Percentiles rank a stretch among this genome's conserved stretches.
phyloP scores from a whole-genome alignment of 2,329 filamentous ascomycete species.

The Monilinia fructigena region DNA sequence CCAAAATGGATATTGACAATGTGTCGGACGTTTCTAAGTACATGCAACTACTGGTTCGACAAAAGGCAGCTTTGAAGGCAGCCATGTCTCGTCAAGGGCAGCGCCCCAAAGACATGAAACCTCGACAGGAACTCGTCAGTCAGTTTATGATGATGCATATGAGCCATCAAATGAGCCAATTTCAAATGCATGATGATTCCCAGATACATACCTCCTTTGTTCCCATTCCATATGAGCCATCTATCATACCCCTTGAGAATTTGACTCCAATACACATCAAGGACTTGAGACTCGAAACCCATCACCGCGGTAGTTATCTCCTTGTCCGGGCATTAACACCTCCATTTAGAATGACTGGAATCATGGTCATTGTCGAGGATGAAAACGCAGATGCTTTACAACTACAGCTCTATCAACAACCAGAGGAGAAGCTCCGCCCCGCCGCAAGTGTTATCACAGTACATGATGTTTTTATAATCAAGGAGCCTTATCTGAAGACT shows the following conservation, averaged over 20 bases:
- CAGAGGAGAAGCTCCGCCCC: constrained; percentile 41
- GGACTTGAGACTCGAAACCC: constrained; percentile 43
- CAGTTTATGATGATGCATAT: neutral
- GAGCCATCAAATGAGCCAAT: neutral
- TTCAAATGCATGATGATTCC: neutral
- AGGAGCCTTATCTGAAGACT: constrained; percentile 53
- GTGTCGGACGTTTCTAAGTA: constrained; percentile 19
- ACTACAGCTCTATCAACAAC: constrained; percentile 47
- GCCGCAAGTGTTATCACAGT: constrained; percentile 40
- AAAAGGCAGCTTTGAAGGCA: constrained; percentile 12
- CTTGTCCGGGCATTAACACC: constrained; percentile 30
- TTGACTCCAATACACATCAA: constrained; percentile 31
- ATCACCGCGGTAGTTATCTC: constrained; percentile 44
- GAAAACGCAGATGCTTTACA: constrained; percentile 32
- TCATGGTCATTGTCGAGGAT: constrained; percentile 38
- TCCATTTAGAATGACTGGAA: constrained; percentile 37
- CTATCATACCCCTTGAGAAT: constrained; percentile 3
- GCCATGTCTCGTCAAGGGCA: constrained; percentile 19
- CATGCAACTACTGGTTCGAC: constrained; percentile 3
- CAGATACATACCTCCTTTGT: constrained; percentile 19
- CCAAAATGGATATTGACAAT: constrained; percentile 23
- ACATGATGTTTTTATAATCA: constrained; percentile 46
- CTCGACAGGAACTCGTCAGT: constrained; percentile 12
- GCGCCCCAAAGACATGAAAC: constrained; percentile 10
- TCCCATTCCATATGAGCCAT: constrained; percentile 23